Evolutionary conservation across 176 grass and related monocot species (phyloP).

Genomic region (Oryza glumipatula): DNA sequence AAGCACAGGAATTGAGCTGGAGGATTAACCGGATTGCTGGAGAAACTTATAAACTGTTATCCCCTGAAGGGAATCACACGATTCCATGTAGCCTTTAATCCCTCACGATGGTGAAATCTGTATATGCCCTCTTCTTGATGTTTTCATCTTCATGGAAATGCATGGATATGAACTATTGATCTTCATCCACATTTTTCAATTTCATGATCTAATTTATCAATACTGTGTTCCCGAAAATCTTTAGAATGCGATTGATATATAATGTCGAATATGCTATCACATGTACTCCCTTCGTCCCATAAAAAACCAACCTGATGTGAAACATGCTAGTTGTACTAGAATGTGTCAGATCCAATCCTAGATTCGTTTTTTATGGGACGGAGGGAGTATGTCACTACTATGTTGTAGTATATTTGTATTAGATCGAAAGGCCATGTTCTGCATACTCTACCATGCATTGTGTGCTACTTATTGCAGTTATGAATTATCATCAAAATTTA

Average conservation of each 20-base stretch:
- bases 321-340: too few species aligned
- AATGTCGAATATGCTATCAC: too few species aligned
- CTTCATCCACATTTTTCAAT: neutral
- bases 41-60: neutral
- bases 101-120: neutral
- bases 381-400: too few species aligned
- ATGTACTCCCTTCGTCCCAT: too few species aligned
- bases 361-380: too few species aligned
- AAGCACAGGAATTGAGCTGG: neutral
- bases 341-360: too few species aligned
- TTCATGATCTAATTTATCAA: neutral
- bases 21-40: neutral
- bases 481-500: neutral
- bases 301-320: too few species aligned
- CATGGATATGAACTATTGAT: neutral
- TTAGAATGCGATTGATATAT: neutral
- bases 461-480: neutral
- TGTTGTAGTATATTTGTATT: neutral
- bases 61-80: neutral
- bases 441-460: neutral
- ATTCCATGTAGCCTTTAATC: neutral
- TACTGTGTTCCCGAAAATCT: neutral
- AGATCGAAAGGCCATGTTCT: neutral
- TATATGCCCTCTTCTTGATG: neutral
- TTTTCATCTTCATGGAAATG: constrained; percentile 8